Evolutionary conservation across 192 early-diverging fungal species (phyloP).

Genomic region (Coemansia sp.): DNA sequence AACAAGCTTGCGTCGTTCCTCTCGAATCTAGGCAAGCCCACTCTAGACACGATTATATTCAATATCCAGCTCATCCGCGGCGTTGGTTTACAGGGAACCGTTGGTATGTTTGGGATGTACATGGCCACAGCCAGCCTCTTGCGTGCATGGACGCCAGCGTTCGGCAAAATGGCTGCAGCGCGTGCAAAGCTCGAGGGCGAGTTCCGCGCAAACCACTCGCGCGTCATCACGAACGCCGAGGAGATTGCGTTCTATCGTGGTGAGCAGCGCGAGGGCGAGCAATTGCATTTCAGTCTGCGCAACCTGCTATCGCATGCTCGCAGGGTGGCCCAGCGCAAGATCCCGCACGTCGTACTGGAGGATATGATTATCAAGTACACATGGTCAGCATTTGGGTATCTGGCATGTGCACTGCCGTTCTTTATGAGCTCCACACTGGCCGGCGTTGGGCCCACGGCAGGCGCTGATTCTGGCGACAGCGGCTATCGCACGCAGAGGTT

Average conservation of each 20-base stretch:
- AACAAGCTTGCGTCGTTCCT: constrained; percentile 82
- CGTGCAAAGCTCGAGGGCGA: constrained; percentile 92
- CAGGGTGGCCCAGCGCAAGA: constrained; percentile 76
- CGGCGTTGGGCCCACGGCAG: constrained; percentile 33
- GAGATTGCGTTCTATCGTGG: constrained; percentile 95
- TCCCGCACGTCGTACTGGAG: constrained; percentile 92
- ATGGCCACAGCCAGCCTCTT: constrained; percentile 78
- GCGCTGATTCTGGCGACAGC: constrained; percentile 13
- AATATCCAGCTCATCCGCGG: constrained; percentile 84
- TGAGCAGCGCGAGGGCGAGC: constrained; percentile 76
- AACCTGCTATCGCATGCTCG: constrained; percentile 82
- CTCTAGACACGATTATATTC: constrained; percentile 93
- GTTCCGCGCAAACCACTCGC: constrained; percentile 92
- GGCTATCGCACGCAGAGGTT: constrained; percentile 76
- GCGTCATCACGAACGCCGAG: constrained; percentile 94
- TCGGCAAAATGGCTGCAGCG: constrained; percentile 91
- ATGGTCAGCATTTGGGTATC: constrained; percentile 90
- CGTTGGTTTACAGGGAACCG: constrained; percentile 83
- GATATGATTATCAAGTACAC: constrained; percentile 97
- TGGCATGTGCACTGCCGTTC: constrained; percentile 84
- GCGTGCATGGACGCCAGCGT: constrained; percentile 88
- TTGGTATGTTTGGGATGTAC: constrained; percentile 78
- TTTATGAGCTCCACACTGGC: constrained; percentile 70
- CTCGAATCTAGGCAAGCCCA: constrained; percentile 93
- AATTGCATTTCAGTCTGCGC: constrained; percentile 75